Evolutionary conservation across 805 yeast genomes (phyloP).

Genomic region (Pichia nanzhaoensis): DNA sequence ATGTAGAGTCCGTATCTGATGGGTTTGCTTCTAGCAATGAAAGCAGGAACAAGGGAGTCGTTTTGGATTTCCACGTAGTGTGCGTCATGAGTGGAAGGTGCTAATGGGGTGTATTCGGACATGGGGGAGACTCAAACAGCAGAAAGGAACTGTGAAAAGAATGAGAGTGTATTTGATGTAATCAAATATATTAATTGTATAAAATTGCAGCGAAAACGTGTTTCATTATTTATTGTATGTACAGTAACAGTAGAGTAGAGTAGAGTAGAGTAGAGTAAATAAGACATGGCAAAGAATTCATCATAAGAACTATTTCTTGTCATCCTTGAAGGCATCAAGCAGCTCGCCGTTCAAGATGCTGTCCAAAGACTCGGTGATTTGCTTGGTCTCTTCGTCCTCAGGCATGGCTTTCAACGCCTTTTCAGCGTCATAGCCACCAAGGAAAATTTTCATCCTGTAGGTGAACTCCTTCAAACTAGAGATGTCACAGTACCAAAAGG

Average conservation of each 20-base stretch:
- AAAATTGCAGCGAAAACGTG: too few species aligned
- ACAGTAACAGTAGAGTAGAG: too few species aligned
- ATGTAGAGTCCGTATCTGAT: slow-evolving; percentile 11
- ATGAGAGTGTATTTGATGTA: too few species aligned
- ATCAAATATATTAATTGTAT: too few species aligned
- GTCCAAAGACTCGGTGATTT: slow-evolving; percentile 40
- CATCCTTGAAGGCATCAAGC: slow-evolving; percentile 3
- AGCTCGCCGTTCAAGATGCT: slow-evolving; percentile 12
- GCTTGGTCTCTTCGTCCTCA: slow-evolving; percentile 53
- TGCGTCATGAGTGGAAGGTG: not conserved
- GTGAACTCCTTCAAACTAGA: slow-evolving; percentile 66
- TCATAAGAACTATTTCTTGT: not conserved
- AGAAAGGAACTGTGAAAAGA: too few species aligned
- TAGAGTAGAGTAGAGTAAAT: too few species aligned
- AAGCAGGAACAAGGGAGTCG: slow-evolving; percentile 12
- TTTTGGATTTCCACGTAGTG: slow-evolving; percentile 16
- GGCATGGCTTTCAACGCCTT: slow-evolving; percentile 38
- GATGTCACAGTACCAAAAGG: slow-evolving; percentile 76
- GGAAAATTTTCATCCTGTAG: slow-evolving; percentile 48
- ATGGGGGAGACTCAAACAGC: too few species aligned
- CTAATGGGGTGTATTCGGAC: slow-evolving; percentile 12
- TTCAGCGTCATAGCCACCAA: slow-evolving; percentile 66
- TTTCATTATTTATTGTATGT: too few species aligned
- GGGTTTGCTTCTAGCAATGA: slow-evolving; percentile 7
- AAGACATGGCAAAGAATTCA: too few species aligned